Evolutionary conservation across 805 yeast species (phyloP).

Genomic region (Starmerella stellata): DNA sequence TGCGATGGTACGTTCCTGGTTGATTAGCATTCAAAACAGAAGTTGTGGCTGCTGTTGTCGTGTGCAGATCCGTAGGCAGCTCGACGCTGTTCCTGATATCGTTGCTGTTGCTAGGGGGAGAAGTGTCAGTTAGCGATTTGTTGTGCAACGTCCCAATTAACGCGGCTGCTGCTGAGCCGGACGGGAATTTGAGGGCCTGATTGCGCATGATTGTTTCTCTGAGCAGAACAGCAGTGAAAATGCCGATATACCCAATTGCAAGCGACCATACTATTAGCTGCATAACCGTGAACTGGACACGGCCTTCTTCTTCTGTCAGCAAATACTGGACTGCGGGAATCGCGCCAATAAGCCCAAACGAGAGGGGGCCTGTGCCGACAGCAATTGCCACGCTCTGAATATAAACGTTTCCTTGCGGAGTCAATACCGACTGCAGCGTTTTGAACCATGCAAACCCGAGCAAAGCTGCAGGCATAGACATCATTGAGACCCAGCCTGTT

Average conservation of each 20-base stretch:
- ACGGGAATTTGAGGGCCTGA: slow-evolving; percentile 80
- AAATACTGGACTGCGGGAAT: slow-evolving; percentile 90
- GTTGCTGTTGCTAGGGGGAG: not conserved
- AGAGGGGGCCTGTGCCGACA: slow-evolving; percentile 92
- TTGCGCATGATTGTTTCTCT: slow-evolving; percentile 72
- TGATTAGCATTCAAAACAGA: no score
- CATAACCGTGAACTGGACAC: slow-evolving; percentile 25
- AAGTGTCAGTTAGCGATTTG: slow-evolving; percentile 21
- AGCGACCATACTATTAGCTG: slow-evolving; percentile 65
- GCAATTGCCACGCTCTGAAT: slow-evolving; percentile 90
- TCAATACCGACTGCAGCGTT: slow-evolving; percentile 27
- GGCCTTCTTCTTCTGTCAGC: slow-evolving; percentile 48
- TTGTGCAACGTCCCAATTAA: slow-evolving; percentile 74
- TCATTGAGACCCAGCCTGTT: slow-evolving; percentile 99
- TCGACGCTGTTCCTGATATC: slow-evolving; percentile 4
- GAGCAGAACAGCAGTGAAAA: slow-evolving; percentile 80
- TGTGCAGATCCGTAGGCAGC: not conserved
- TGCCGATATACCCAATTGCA: slow-evolving; percentile 86
- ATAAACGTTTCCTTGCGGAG: slow-evolving; percentile 88
- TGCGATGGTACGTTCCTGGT: slow-evolving; percentile 29
- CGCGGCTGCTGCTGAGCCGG: slow-evolving; percentile 92
- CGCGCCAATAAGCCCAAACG: slow-evolving; percentile 88
- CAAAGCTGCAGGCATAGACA: slow-evolving; percentile 87
- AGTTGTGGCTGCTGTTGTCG: no score
- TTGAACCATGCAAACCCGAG: slow-evolving; percentile 73